phyloP scores from a whole-genome alignment of 352 stramenopile genomes.

The Peronospora tabacina region DNA sequence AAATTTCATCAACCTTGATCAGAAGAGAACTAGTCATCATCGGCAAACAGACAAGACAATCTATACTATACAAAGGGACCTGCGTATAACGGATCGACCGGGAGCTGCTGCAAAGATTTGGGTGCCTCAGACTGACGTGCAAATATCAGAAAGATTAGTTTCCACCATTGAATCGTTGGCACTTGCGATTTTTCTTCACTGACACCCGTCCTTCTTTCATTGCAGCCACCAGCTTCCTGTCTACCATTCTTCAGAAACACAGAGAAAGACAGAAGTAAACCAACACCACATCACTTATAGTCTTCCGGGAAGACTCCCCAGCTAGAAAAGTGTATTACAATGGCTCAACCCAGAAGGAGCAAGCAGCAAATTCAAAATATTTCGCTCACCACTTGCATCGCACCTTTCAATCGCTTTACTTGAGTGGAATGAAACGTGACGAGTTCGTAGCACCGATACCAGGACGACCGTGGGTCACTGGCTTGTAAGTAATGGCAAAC shows the following conservation, averaged over 20 bases:
- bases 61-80: conserved; percentile 21
- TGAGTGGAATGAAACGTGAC: conserved; percentile 99
- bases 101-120: background rate
- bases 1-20: conserved; percentile 66
- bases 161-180: conserved; percentile 56
- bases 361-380: conserved; percentile 1
- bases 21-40: conserved; percentile 73
- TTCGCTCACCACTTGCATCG: conserved; percentile 1
- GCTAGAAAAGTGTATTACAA: conserved; percentile 78
- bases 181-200: conserved; percentile 48
- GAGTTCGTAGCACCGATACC: conserved; percentile 97
- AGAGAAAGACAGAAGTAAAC: conserved; percentile 15
- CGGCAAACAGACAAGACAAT: conserved; percentile 30
- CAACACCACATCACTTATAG: conserved; percentile 6
- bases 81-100: background rate
- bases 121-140: conserved; percentile 84
- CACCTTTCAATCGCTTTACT: conserved; percentile 66
- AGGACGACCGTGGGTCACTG: conserved; percentile 96
- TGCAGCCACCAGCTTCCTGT: conserved; percentile 9
- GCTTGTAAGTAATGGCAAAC: conserved; percentile 99
- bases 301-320: conserved; percentile 16
- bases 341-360: conserved; percentile 54
- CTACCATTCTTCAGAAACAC: conserved; percentile 5
- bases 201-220: conserved; percentile 21
- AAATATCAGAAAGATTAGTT: conserved; percentile 66